phyloP scores from a whole-genome alignment of 352 stramenopile genomes.

The Lagenidium giganteum region DNA sequence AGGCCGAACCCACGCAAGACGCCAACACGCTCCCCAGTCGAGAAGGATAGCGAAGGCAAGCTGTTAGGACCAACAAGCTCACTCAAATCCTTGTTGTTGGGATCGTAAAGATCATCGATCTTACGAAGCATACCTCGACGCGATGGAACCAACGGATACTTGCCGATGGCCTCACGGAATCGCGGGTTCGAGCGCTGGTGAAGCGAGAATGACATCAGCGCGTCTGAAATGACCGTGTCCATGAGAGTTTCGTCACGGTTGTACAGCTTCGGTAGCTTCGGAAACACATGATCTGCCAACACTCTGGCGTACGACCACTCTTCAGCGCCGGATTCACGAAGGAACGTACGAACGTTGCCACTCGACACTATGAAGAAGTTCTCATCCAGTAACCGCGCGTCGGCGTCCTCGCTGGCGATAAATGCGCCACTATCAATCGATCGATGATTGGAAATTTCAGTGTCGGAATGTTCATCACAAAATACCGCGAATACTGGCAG shows the following conservation, averaged over 20 bases:
- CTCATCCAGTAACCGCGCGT: conserved; percentile 38
- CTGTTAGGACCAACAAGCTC: conserved; percentile 63
- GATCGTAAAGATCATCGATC: conserved; percentile 62
- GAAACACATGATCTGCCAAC: conserved; percentile 60
- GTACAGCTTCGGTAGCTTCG: conserved; percentile 31
- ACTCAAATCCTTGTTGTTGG: conserved; percentile 53
- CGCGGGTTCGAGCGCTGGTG: conserved; percentile 43
- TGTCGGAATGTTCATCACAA: neutral
- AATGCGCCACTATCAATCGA: conserved; percentile 15
- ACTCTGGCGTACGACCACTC: conserved; percentile 53
- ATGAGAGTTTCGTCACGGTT: conserved; percentile 25
- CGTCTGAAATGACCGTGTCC: conserved; percentile 40
- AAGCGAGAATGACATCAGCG: conserved; percentile 38
- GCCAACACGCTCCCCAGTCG: conserved; percentile 33
- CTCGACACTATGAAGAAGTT: conserved; percentile 41
- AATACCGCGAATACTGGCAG: conserved; percentile 17
- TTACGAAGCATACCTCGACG: conserved; percentile 40
- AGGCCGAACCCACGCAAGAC: conserved; percentile 54
- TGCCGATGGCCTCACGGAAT: conserved; percentile 45
- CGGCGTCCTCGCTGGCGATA: conserved; percentile 33
- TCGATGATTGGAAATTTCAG: neutral
- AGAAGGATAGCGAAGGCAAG: conserved; percentile 48
- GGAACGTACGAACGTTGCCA: conserved; percentile 30
- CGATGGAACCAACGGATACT: conserved; percentile 44
- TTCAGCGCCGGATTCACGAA: conserved; percentile 41